These are phyloP conservation scores for Gloeostereum incarnatum DNA, from an alignment of 768 basidiomycete genomes.

Conservation along the genomic window DNA sequence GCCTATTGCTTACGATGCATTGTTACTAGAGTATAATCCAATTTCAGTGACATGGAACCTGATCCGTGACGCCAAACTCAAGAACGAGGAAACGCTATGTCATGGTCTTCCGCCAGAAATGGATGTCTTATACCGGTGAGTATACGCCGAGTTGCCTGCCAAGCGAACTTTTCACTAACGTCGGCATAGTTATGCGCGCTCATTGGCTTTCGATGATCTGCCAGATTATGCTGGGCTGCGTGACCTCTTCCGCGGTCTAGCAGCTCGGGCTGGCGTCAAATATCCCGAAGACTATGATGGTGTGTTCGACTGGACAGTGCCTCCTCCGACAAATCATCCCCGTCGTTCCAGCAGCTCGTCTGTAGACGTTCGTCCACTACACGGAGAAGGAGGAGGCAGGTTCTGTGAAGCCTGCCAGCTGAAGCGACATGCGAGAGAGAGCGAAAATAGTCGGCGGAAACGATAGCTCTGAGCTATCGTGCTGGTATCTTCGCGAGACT, in stretches of 20 bases:
- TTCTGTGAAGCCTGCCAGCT: too few relatives aligned
- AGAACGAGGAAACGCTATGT: constrained; percentile 31
- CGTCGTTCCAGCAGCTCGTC: too few relatives aligned
- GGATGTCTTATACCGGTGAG: constrained; percentile 47
- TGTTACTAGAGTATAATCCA: constrained; percentile 37
- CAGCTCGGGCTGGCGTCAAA: constrained; percentile 40
- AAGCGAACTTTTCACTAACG: neutral
- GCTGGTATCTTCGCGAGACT: too few relatives aligned
- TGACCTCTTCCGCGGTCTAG: constrained; percentile 57
- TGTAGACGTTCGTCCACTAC: too few relatives aligned
- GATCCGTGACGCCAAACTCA: constrained; percentile 66
- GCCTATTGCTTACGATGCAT: too few relatives aligned
- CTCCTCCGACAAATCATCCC: constrained; percentile 5
- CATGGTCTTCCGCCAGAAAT: constrained; percentile 47
- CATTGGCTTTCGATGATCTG: constrained; percentile 79
- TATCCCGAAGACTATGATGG: constrained; percentile 32
- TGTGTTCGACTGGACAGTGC: constrained; percentile 23
- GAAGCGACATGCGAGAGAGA: too few relatives aligned
- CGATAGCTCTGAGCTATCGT: too few relatives aligned
- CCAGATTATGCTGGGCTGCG: constrained; percentile 84
- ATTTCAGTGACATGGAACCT: constrained; percentile 68
- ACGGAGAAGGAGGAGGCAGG: too few relatives aligned
- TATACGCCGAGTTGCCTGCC: neutral
- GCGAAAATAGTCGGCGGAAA: too few relatives aligned
- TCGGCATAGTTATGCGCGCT: constrained; percentile 55